Conservation (phyloP, 768 basidiomycete species). For the Tremella mesenterica region DNA sequence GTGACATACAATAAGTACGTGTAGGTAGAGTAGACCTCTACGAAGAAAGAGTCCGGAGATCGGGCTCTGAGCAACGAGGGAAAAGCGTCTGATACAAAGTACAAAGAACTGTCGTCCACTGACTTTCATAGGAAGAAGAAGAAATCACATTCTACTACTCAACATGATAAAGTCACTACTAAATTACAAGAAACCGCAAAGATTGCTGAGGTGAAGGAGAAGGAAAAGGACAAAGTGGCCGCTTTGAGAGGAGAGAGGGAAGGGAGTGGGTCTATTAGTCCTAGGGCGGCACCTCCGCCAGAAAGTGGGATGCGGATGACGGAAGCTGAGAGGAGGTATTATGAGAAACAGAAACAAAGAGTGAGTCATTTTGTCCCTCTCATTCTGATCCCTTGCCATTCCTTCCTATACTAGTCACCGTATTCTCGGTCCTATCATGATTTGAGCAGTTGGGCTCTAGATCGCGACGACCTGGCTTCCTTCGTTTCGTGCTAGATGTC, state of each 20-base stretch:
- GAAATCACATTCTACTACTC: slow-evolving; percentile 31
- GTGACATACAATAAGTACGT: no score
- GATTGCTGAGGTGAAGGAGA: neutral
- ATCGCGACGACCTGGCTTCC: no score
- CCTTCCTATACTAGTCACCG: no score
- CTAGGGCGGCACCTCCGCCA: neutral
- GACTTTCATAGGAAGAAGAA: slow-evolving; percentile 42
- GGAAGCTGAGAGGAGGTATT: slow-evolving; percentile 41
- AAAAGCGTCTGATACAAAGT: no score
- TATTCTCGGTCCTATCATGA: no score
- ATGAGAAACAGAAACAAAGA: slow-evolving; percentile 38
- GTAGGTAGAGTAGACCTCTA: no score
- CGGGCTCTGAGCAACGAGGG: no score
- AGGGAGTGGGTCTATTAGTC: neutral
- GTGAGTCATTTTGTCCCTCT: slow-evolving; percentile 21
- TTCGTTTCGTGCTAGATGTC: neutral
- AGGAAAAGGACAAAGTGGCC: slow-evolving; percentile 9
- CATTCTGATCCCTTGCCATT: neutral
- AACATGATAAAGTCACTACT: slow-evolving; percentile 16
- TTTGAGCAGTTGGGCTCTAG: no score
- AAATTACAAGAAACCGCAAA: no score
- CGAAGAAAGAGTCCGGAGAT: no score
- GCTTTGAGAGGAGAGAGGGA: neutral
- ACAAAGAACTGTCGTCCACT: neutral
- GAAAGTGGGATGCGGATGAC: slow-evolving; percentile 32